phyloP scores from a whole-genome alignment of 2,329 filamentous ascomycete genomes.

The Didymella lethalis region DNA sequence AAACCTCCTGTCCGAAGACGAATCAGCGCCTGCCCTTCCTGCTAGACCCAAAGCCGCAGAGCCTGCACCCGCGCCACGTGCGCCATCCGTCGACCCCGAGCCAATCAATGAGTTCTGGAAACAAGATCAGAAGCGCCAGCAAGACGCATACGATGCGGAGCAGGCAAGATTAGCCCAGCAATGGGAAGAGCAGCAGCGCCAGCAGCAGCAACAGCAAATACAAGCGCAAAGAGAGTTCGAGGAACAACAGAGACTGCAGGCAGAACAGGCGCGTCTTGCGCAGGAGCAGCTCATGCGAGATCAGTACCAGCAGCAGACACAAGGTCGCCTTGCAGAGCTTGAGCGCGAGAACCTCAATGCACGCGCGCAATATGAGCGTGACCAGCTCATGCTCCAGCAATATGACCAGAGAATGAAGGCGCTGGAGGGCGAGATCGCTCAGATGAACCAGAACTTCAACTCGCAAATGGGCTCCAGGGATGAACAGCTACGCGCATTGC shows the following conservation, averaged over 20 bases:
- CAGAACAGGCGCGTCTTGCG: conserved; percentile 88
- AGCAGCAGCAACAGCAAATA: conserved; percentile 81
- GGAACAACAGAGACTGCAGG: conserved; percentile 85
- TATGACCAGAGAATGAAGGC: conserved; percentile 94
- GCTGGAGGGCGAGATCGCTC: conserved; percentile 83
- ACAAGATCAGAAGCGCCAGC: conserved; percentile 86
- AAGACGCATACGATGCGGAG: conserved; percentile 94
- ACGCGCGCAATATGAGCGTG: conserved; percentile 93
- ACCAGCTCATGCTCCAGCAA: conserved; percentile 95
- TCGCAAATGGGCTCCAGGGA: conserved; percentile 90
- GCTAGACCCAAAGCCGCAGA: conserved; percentile 71
- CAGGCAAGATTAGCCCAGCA: conserved; percentile 87
- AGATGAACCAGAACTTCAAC: conserved; percentile 82
- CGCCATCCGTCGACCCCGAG: conserved; percentile 81
- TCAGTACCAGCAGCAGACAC: conserved; percentile 91
- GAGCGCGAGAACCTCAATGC: conserved; percentile 96
- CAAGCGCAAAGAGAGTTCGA: conserved; percentile 96
- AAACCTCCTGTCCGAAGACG: conserved; percentile 84
- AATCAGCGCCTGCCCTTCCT: conserved; percentile 80
- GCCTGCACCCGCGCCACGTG: conserved; percentile 70
- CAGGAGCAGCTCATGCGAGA: conserved; percentile 89
- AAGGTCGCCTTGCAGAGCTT: conserved; percentile 92
- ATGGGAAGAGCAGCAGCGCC: conserved; percentile 79
- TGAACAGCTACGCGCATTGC: conserved; percentile 89
- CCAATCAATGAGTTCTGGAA: conserved; percentile 99